A percentile compares a stretch with the other conserved stretches of the same genome.
Evolutionary conservation across 2,329 filamentous ascomycete species (phyloP).

Genomic region (Fusarium sp.): DNA sequence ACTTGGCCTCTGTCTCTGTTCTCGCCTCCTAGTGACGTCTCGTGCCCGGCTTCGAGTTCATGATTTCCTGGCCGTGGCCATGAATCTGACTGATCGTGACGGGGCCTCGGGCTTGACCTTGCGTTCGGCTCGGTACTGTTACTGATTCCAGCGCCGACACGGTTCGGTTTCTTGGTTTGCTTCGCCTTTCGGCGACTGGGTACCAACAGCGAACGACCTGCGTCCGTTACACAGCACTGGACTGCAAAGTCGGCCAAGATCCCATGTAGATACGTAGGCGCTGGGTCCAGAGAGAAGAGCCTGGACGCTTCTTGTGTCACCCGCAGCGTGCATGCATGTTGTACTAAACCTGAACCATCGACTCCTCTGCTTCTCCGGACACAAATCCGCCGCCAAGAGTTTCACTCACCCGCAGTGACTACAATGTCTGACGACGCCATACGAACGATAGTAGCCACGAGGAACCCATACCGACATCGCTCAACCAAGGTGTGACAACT

Average conservation of each 20-base stretch:
- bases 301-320: neutral
- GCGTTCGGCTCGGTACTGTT: neutral
- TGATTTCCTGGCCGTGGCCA: neutral
- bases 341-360: neutral
- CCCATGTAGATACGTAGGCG: neutral
- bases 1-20: slow-evolving; percentile 2
- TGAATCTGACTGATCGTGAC: slow-evolving; percentile 1
- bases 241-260: neutral
- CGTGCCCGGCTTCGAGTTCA: slow-evolving; percentile 7
- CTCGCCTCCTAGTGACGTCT: neutral
- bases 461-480: neutral
- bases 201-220: neutral
- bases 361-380: neutral
- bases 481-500: slow-evolving; percentile 12
- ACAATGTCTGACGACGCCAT: neutral
- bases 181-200: neutral
- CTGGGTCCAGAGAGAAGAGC: neutral
- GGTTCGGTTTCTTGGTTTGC: neutral
- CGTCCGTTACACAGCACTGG: neutral
- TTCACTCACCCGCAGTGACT: neutral
- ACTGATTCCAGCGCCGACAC: neutral
- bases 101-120: slow-evolving; percentile 14
- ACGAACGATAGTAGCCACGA: neutral
- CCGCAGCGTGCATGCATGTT: neutral
- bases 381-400: neutral